phyloP scores from a whole-genome alignment of 148 eudicot species.

The Fagopyrum homotropicum region DNA sequence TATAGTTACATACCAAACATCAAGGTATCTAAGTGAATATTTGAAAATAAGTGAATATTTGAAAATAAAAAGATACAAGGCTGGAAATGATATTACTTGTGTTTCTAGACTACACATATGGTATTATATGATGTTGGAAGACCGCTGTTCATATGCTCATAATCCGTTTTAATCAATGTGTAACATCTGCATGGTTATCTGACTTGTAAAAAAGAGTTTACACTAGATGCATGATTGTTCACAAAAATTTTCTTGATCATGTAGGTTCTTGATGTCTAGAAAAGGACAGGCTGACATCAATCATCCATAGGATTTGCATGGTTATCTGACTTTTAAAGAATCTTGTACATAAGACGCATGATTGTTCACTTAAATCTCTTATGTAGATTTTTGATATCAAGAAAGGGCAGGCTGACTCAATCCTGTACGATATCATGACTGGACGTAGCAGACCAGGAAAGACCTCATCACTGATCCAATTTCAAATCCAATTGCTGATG shows the following conservation, averaged over 20 bases:
- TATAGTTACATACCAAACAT: not conserved
- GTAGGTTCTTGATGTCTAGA: constrained; percentile 53
- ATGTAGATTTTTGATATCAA: constrained; percentile 51
- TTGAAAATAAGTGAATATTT: not conserved
- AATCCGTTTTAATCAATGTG: not conserved
- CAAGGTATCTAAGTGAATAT: not conserved
- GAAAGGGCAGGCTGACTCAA: constrained; percentile 56
- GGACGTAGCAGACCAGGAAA: constrained; percentile 55
- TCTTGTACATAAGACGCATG: not conserved
- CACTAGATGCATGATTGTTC: not conserved
- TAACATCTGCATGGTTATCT: not conserved
- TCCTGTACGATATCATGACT: constrained; percentile 49
- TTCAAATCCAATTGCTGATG: constrained; percentile 50
- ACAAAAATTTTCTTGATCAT: not conserved
- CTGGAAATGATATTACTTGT: not conserved
- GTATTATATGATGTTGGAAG: not conserved
- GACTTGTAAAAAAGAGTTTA: not conserved
- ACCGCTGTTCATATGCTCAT: not conserved
- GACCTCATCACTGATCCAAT: constrained; percentile 41
- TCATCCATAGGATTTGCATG: constrained; percentile 1
- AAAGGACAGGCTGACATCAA: constrained; percentile 57
- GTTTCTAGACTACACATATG: not conserved
- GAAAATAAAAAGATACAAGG: not conserved
- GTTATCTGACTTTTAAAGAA: not conserved
- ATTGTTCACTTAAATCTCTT: not conserved